Base-by-base conservation (phyloP, 2,329 filamentous ascomycete genomes). In the Clarireedia homoeocarpa region DNA sequence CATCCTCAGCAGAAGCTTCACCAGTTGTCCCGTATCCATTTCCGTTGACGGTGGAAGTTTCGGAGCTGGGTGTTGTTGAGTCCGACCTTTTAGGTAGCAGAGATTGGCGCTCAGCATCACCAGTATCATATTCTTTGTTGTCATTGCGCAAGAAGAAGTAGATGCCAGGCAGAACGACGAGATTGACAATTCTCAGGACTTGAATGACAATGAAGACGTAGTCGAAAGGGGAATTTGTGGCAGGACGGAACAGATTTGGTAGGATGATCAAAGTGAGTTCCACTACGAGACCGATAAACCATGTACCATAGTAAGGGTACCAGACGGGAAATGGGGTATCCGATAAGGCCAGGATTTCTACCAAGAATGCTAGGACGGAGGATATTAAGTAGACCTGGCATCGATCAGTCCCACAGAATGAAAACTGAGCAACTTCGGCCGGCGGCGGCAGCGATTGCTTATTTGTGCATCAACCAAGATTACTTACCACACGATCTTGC, bases 221-320 rank as follows among this genome's bases (percentile, higher is more conserved):
- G 39, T 62, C 66, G 49, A 66, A 64, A 17, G 55, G 51, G 5
- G 61, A 61, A 4, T 50, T 63, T 4, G n/a, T 20, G 27, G 58
- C 64, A 47, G 53, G 60, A 44, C 40, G 15, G 34, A 62, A 58
- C 36, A 66, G 20, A 40, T 59, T 67, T 40, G 70, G 66, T 17
- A 80, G 61, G 14, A 71, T 44, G 24, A 76, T 66, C 34, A 83
- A 70, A 49, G 67, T 63, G 0, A 77, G 66, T 64, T 89, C 86
- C 38, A 81, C 78, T 14, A 75, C 62, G 6, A 85, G 69, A 14
- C 79, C 80, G 15, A 87, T 68, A 30, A 79, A 61, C 76, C 84
- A 86, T 12, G 81, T 80, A 17, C 82, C 84, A 60, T 80, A 79
- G 59, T 82, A 83, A 0, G 84, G 82, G 62, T 84, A 82, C 76